phyloP scores from a whole-genome alignment of 306 rosid species.

The Vigna radiata region DNA sequence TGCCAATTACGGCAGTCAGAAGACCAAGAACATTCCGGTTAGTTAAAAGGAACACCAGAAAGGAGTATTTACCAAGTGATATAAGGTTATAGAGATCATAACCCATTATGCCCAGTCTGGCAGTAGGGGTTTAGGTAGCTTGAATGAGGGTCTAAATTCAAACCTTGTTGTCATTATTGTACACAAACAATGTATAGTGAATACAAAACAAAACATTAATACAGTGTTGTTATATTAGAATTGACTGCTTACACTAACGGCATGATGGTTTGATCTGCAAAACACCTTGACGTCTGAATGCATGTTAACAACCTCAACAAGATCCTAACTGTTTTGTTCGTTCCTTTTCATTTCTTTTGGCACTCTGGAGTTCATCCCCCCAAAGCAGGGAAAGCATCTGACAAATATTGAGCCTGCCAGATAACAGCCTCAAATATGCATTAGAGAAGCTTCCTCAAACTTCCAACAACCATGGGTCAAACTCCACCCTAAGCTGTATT shows the following conservation, averaged over 20 bases:
- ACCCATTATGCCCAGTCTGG: not conserved
- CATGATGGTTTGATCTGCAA: conserved; percentile 19
- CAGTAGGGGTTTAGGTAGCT: not conserved
- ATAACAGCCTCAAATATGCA: conserved; percentile 14
- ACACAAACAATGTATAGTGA: not conserved
- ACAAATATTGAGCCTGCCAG: not conserved
- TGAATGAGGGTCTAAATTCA: not conserved
- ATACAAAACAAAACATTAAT: conserved; percentile 27
- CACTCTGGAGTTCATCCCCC: conserved; percentile 1
- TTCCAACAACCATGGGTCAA: conserved; percentile 16
- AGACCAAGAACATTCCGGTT: conserved; percentile 26
- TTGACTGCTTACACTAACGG: conserved; percentile 17
- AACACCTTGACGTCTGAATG: conserved; percentile 22
- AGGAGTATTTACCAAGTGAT: conserved; percentile 25
- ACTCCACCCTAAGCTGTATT: conserved; percentile 36
- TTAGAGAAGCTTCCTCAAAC: conserved; percentile 30
- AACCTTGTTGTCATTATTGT: not conserved
- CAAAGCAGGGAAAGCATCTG: not conserved
- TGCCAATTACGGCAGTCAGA: conserved; percentile 33
- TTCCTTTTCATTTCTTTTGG: conserved; percentile 35
- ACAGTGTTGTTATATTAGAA: not conserved
- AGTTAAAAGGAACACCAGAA: conserved; percentile 30
- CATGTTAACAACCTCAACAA: conserved; percentile 10
- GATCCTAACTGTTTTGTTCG: conserved; percentile 31
- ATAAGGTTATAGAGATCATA: not conserved